These are phyloP conservation scores for Wickerhamiella occidentalis DNA, from an alignment of 805 yeast species.

Conservation along the genomic window DNA sequence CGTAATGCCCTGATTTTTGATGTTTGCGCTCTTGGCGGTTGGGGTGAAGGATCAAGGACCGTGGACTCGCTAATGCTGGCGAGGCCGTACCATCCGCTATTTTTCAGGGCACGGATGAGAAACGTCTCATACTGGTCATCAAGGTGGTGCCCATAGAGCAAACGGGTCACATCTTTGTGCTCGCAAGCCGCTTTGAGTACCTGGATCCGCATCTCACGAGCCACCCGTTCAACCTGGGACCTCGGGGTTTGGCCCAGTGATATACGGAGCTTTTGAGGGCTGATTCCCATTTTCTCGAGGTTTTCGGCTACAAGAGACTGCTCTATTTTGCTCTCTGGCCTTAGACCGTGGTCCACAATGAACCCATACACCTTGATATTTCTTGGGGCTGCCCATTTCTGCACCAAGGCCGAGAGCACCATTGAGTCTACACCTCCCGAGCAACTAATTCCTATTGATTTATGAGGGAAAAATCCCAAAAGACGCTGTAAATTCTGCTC, in stretches of 20 bases:
- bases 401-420: conserved; percentile 45
- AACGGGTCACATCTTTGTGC: conserved; percentile 24
- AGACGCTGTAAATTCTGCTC: conserved; percentile 9
- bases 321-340: conserved; percentile 40
- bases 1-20: conserved; percentile 33
- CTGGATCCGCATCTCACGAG: conserved; percentile 43
- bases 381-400: conserved; percentile 27
- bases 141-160: conserved; percentile 54
- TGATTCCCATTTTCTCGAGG: conserved; percentile 22
- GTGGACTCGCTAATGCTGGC: conserved; percentile 36
- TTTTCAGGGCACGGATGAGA: conserved; percentile 38
- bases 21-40: conserved; percentile 3
- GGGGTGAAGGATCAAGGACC: conserved; percentile 12
- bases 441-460: conserved; percentile 41
- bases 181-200: conserved; percentile 35
- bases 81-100: conserved; percentile 45
- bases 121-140: conserved; percentile 68
- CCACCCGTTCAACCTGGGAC: conserved; percentile 44
- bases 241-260: conserved; percentile 14
- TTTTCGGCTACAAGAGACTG: conserved; percentile 32
- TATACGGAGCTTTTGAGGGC: conserved; percentile 28
- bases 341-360: conserved; percentile 52
- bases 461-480: conserved; percentile 12
- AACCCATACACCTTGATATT: conserved; percentile 35
- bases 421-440: conserved; percentile 80